Percentiles rank a stretch among this genome's conserved stretches.
Evolutionary conservation across 73 alveolate species (phyloP).

Genomic region (Paramecium biaurelia): DNA sequence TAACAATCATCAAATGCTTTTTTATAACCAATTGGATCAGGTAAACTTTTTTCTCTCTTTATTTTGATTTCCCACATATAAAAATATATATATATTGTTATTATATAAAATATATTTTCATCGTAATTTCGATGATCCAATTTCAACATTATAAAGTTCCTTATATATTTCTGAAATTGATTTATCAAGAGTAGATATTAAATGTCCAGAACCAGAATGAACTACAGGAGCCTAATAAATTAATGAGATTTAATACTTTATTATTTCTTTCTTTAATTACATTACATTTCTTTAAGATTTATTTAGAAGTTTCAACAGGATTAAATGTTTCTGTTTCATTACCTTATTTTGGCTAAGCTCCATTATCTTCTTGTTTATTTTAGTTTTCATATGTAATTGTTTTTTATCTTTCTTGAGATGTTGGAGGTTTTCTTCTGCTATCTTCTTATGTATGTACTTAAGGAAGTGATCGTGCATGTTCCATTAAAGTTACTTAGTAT

Average conservation of each 20-base stretch:
- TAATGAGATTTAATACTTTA: not conserved
- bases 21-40: slow-evolving; percentile 2
- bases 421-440: not conserved
- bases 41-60: not conserved
- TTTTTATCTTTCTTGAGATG: not conserved
- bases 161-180: slow-evolving; percentile 60
- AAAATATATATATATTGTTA: not conserved
- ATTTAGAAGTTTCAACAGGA: slow-evolving; percentile 64
- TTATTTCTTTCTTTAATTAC: slow-evolving; percentile 48
- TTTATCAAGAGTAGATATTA: slow-evolving; percentile 58
- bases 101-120: not conserved
- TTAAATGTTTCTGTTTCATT: slow-evolving; percentile 60
- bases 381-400: not conserved
- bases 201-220: slow-evolving; percentile 49
- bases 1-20: slow-evolving; percentile 34
- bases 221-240: not conserved
- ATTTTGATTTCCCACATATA: slow-evolving; percentile 46
- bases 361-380: not conserved
- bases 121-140: not conserved
- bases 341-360: not conserved
- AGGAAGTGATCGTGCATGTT: not conserved
- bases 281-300: slow-evolving; percentile 54
- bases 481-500: not conserved
- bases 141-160: slow-evolving; percentile 6
- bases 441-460: not conserved